Percentiles rank a stretch among this genome's conserved stretches.
Evolutionary conservation across 768 basidiomycete species (phyloP).

Genomic region (Lactarius hengduanensis): DNA sequence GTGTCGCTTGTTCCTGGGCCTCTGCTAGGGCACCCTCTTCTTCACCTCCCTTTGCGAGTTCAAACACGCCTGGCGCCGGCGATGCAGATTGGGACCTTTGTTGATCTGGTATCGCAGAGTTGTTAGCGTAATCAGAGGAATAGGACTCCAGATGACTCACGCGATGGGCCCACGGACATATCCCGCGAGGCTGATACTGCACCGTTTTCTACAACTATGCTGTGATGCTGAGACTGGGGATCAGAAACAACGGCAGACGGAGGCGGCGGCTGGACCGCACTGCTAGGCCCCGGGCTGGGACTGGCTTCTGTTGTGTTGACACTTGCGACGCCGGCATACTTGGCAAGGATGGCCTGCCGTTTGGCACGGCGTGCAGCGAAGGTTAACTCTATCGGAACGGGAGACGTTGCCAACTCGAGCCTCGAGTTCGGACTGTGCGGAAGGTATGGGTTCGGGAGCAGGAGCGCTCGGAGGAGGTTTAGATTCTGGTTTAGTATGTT

Average conservation of each 20-base stretch:
- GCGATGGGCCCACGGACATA: constrained; percentile 8
- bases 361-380: constrained; percentile 66
- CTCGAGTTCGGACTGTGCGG: constrained; percentile 47
- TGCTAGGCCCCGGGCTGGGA: constrained; percentile 63
- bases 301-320: constrained; percentile 37
- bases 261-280: constrained; percentile 73
- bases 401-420: constrained; percentile 48
- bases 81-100: constrained; percentile 56
- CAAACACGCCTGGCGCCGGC: constrained; percentile 59
- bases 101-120: not conserved
- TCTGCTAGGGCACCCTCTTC: constrained; percentile 48
- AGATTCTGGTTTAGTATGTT: constrained; percentile 2
- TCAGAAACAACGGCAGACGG: constrained; percentile 60
- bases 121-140: not conserved
- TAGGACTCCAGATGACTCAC: not conserved
- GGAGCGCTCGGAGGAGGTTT: constrained; percentile 24
- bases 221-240: constrained; percentile 56
- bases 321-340: constrained; percentile 56
- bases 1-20: constrained; percentile 44
- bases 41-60: constrained; percentile 65
- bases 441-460: constrained; percentile 26
- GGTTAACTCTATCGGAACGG: constrained; percentile 54
- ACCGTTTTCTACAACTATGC: constrained; percentile 37
- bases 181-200: constrained; percentile 5
- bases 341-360: constrained; percentile 77